Conservation (phyloP, 345 rosid genomes). For the Lepidium sativum region DNA sequence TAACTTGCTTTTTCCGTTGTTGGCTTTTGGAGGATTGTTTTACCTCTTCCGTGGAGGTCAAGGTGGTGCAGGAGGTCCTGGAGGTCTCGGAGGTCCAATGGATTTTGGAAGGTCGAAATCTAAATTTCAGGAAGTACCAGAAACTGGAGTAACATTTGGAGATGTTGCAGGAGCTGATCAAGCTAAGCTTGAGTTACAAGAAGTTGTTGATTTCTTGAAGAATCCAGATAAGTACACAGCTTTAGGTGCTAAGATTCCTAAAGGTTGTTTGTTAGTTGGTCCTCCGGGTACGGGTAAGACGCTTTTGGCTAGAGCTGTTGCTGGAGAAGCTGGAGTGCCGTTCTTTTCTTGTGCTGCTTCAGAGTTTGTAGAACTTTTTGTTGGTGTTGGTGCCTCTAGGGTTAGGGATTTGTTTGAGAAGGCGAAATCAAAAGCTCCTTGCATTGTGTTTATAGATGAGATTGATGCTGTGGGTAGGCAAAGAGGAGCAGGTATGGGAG, state of each 20-base stretch:
- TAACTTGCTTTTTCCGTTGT: conserved; percentile 50
- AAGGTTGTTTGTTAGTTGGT: conserved; percentile 74
- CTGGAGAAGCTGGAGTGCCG: conserved; percentile 87
- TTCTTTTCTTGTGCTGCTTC: conserved; percentile 86
- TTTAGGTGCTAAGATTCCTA: conserved; percentile 75
- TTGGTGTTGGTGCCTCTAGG: conserved; percentile 85
- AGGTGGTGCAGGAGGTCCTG: conserved; percentile 70
- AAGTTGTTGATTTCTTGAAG: conserved; percentile 78
- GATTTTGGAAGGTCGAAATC: conserved; percentile 78
- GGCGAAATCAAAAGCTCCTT: conserved; percentile 77
- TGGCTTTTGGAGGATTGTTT: conserved; percentile 64
- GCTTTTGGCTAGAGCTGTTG: conserved; percentile 70
- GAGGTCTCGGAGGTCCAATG: conserved; percentile 86
- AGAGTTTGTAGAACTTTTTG: conserved; percentile 77
- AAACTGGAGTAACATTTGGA: conserved; percentile 64
- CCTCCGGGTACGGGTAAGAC: conserved; percentile 92
- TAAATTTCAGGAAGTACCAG: conserved; percentile 80
- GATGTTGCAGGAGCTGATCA: conserved; percentile 90
- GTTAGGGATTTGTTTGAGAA: conserved; percentile 84
- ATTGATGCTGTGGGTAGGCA: conserved; percentile 92
- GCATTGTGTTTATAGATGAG: conserved; percentile 81
- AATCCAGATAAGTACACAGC: conserved; percentile 85
- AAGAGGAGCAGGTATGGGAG: conserved; percentile 92
- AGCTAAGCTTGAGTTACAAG: conserved; percentile 71
- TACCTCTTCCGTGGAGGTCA: conserved; percentile 59